Evolutionary conservation across 2,329 filamentous ascomycete genomes (phyloP).

Genomic region (Fusarium palustre): DNA sequence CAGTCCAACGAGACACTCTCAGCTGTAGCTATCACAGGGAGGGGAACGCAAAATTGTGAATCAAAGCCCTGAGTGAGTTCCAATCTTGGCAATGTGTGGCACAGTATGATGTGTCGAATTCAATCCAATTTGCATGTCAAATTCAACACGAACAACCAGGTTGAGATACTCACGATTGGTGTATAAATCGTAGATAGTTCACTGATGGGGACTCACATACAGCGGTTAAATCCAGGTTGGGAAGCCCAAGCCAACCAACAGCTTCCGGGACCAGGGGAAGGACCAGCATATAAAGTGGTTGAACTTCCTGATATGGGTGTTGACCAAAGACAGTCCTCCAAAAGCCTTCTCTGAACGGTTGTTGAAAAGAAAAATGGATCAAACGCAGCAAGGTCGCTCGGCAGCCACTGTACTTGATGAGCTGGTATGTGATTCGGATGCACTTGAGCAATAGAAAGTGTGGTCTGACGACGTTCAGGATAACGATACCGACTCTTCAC

Average conservation of each 20-base stretch:
- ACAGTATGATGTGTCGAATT: slow-evolving; percentile 1
- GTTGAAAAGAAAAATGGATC: neutral
- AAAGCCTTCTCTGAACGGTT: fast-evolving
- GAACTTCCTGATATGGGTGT: neutral
- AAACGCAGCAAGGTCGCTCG: neutral
- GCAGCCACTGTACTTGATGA: neutral
- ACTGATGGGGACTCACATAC: neutral
- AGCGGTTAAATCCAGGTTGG: slow-evolving; percentile 14
- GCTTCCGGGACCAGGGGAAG: slow-evolving; percentile 12
- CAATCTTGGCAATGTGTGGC: neutral
- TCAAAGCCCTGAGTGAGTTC: too few species aligned
- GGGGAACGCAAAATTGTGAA: neutral
- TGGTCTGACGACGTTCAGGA: neutral
- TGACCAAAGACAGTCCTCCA: neutral
- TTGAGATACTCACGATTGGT: neutral
- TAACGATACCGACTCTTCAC: slow-evolving; percentile 11
- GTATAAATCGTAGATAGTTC: neutral
- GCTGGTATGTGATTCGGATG: neutral
- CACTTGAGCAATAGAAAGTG: neutral
- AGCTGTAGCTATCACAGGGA: too few species aligned
- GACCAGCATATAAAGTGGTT: slow-evolving; percentile 13
- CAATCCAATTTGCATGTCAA: neutral
- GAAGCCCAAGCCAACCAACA: slow-evolving; percentile 13
- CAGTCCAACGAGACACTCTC: too few species aligned
- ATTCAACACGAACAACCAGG: fast-evolving